These are phyloP conservation scores for Cryptococcus floricola DNA, from an alignment of 1,284 basidiomycete species.

Conservation along the genomic window DNA sequence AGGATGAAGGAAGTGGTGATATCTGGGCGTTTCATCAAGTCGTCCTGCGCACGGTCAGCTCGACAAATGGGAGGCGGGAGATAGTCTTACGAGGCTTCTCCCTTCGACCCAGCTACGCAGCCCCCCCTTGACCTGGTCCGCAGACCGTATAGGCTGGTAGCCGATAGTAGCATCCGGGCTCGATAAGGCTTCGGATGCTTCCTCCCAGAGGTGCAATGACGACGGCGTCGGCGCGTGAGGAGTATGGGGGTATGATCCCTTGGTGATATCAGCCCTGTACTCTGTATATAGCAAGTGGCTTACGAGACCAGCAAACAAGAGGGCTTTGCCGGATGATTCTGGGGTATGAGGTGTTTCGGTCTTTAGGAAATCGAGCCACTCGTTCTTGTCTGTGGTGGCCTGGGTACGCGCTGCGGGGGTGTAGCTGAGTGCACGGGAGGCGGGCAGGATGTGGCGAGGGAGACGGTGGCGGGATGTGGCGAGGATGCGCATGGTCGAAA, in stretches of 20 bases:
- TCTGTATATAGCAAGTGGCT: conserved; percentile 3
- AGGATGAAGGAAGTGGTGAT: conserved; percentile 48
- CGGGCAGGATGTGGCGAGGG: not conserved
- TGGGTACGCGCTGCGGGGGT: not conserved
- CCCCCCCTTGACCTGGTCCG: conserved; percentile 38
- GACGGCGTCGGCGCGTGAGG: conserved; percentile 42
- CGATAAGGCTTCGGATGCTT: conserved; percentile 44
- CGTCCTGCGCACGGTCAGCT: conserved; percentile 25
- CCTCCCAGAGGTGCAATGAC: conserved; percentile 44
- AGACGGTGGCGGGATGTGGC: not conserved
- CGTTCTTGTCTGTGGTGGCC: not conserved
- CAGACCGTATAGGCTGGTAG: conserved; percentile 40
- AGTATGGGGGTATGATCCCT: conserved; percentile 49
- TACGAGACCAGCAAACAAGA: conserved; percentile 47
- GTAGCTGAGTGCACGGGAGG: not conserved
- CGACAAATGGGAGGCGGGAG: not conserved
- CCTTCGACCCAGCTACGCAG: conserved; percentile 48
- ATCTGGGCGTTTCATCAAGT: conserved; percentile 45
- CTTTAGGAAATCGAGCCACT: not conserved
- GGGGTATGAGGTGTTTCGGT: not conserved
- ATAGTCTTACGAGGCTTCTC: conserved; percentile 32
- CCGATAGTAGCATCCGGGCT: conserved; percentile 42
- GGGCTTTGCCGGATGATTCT: conserved; percentile 20
- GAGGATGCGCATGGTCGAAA: not conserved
- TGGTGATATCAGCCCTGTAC: not conserved